Percentiles rank a stretch among this genome's conserved stretches.
Evolutionary conservation across 1,139 yeast genomes (phyloP).

Genomic region (Pichia sp.): DNA sequence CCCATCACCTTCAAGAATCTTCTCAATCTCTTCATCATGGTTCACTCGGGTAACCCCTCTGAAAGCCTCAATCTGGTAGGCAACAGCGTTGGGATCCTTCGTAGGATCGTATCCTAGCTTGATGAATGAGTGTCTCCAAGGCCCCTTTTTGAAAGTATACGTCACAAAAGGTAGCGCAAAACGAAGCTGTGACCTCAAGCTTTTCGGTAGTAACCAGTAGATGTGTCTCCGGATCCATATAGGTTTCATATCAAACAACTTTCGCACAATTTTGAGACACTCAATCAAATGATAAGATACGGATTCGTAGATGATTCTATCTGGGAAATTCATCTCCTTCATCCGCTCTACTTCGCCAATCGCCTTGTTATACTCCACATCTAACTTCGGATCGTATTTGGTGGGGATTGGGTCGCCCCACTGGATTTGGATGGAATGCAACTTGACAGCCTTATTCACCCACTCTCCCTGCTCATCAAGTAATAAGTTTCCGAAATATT

Average conservation of each 20-base stretch:
- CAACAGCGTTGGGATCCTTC: conserved; percentile 40
- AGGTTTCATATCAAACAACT: conserved; percentile 66
- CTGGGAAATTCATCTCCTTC: conserved; percentile 18
- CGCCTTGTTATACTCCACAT: conserved; percentile 35
- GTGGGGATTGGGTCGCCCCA: conserved; percentile 48
- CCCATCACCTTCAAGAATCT: conserved; percentile 31
- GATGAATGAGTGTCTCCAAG: conserved; percentile 90
- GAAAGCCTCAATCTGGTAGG: conserved; percentile 83
- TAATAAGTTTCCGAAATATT: conserved; percentile 37
- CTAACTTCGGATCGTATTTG: conserved; percentile 40
- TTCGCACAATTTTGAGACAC: conserved; percentile 51
- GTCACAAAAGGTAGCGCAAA: conserved; percentile 82
- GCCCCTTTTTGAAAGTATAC: conserved; percentile 80
- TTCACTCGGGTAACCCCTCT: conserved; percentile 39
- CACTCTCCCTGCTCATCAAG: conserved; percentile 57
- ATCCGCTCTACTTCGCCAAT: conserved; percentile 31
- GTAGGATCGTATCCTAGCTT: conserved; percentile 78
- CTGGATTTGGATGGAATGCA: conserved; percentile 44
- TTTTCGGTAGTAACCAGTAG: conserved; percentile 52
- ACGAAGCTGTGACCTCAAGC: conserved; percentile 51
- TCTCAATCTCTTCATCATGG: conserved; percentile 33
- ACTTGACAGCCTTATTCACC: conserved; percentile 37
- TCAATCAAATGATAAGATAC: conserved; percentile 33
- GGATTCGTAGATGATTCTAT: conserved; percentile 24
- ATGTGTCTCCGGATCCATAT: conserved; percentile 83